Evolutionary conservation across 352 stramenopile species (phyloP).

Genomic region (Aphanomyces stellatus): DNA sequence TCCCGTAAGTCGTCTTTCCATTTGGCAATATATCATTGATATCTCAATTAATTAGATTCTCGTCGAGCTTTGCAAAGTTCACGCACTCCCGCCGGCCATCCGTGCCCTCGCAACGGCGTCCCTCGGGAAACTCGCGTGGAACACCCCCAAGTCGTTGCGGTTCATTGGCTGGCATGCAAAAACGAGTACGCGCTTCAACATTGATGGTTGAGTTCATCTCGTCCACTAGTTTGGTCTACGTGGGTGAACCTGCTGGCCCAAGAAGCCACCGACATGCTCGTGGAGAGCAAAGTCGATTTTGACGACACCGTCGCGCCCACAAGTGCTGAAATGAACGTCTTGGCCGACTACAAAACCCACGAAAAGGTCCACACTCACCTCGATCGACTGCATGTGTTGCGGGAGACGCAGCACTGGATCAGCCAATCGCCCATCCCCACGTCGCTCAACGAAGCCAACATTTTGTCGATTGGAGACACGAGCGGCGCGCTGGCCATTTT

Average conservation of each 20-base stretch:
- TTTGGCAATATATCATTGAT: background rate
- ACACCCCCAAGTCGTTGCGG: slow-evolving; percentile 46
- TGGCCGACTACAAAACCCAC: slow-evolving; percentile 42
- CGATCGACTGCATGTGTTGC: slow-evolving; percentile 4
- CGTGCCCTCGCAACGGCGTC: slow-evolving; percentile 40
- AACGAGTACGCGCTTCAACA: slow-evolving; percentile 17
- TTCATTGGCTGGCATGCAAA: slow-evolving; percentile 62
- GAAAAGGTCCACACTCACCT: slow-evolving; percentile 15
- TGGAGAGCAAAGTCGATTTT: slow-evolving; percentile 27
- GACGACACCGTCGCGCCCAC: slow-evolving; percentile 40
- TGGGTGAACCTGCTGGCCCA: slow-evolving; percentile 39
- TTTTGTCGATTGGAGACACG: slow-evolving; percentile 7
- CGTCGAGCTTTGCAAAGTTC: slow-evolving; percentile 29
- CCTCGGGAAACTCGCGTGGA: slow-evolving; percentile 55
- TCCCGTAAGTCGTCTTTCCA: slow-evolving; percentile 1
- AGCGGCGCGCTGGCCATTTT: slow-evolving; percentile 11
- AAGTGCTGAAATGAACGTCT: slow-evolving; percentile 40
- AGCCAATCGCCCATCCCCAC: slow-evolving; percentile 45
- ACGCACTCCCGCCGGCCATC: slow-evolving; percentile 31
- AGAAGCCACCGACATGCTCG: slow-evolving; percentile 28
- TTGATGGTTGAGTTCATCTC: background rate
- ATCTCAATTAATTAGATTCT: slow-evolving; percentile 30
- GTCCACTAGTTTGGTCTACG: slow-evolving; percentile 32
- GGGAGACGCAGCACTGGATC: slow-evolving; percentile 24
- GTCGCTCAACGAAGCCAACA: slow-evolving; percentile 27